Conservation (phyloP, 345 rosid genomes). For the Syzygium grande region DNA sequence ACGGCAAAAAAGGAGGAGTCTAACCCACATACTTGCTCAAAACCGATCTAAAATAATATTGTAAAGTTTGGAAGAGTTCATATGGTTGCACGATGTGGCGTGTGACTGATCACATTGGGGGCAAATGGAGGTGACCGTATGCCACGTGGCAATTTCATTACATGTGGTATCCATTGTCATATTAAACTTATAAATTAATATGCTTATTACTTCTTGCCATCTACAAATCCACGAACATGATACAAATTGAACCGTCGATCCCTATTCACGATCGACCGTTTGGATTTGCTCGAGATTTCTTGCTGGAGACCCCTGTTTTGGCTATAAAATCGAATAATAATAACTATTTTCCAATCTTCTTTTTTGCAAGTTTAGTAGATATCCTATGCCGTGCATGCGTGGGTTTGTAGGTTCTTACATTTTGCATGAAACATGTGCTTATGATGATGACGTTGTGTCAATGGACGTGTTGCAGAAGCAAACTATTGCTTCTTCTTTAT, state of each 20-base stretch:
- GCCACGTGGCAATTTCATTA: not conserved
- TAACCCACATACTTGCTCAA: no score
- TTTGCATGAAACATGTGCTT: no score
- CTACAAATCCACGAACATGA: not conserved
- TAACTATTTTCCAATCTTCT: not conserved
- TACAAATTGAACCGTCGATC: not conserved
- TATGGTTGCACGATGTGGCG: not conserved
- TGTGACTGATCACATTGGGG: not conserved
- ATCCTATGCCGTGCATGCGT: no score
- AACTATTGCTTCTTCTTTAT: no score
- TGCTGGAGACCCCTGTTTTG: not conserved
- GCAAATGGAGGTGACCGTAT: not conserved
- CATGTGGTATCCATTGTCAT: not conserved
- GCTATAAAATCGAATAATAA: not conserved
- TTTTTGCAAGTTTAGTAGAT: no score
- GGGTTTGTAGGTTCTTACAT: no score
- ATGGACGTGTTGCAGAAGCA: no score
- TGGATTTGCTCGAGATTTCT: not conserved
- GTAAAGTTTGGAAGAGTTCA: not conserved
- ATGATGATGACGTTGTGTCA: no score
- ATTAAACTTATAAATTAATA: not conserved
- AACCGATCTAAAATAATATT: not conserved
- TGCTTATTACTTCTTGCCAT: not conserved
- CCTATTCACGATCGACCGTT: not conserved
- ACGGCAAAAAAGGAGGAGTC: no score